Base-by-base conservation (phyloP, 768 basidiomycete genomes). In the Mycena vitilis region DNA sequence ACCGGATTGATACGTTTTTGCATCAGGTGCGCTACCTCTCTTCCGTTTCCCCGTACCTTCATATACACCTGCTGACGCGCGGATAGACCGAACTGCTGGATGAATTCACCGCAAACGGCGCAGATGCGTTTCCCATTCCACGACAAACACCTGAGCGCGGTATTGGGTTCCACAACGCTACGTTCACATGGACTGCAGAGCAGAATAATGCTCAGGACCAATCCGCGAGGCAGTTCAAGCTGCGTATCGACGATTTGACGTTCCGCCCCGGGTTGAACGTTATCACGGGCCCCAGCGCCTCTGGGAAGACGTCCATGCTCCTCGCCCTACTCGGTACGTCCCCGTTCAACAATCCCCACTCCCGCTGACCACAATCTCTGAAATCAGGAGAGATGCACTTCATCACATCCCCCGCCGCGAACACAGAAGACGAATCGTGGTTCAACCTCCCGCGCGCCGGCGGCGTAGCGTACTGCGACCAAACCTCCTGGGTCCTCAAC, bases 271-370 rank as follows among this genome's bases (percentile, higher is more conserved):
- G 85, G 12, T 71, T 89, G 55, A 90, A 91, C 68, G 78, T 89
- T 56, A 84, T 90, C 22, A 66, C 58, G 7, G 65, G 65, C 57
- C 52, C 83, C 7, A 59, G 40, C 13, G 57, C 40, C 47, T 59
- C 57, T 22, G 90, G 89, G 6, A 91, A 90, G 78, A 90, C 90
- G 0, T 89, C 87, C 0, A 71, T 90, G 42, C 78, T 90, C 23
- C 88, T 91, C 87, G 52, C 52, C 30, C 13, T 45, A 45, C 44
- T 45, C 44, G 44, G 44, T 23, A 54, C 36, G 51, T 3, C 8
- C 25, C 30, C 52, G 2, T 54, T 34, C 51, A 25, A 22, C 22
- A 25, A 15, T 45, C 22, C 38, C 22, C 5, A 40, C 57, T 73
- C 22, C 20, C n/a, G 47, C 20, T 44, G n/a, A 51, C 36, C 13